Evolutionary conservation across 2,329 filamentous ascomycete species (phyloP), one percentile per base, ranked within the genome.

Genomic region (Paecilomyces niveus): DNA sequence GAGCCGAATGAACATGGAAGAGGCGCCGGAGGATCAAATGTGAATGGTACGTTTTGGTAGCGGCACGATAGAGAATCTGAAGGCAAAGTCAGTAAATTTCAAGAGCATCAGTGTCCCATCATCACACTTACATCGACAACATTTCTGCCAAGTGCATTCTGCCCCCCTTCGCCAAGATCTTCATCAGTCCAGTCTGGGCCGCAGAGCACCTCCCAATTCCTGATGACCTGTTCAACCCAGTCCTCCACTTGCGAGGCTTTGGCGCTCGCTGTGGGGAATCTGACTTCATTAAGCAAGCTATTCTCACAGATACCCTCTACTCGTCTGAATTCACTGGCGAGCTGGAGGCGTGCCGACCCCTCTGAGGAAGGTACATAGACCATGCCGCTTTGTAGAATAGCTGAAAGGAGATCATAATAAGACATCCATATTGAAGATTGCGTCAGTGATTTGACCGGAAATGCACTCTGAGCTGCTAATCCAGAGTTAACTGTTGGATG

Each of bases 41-140:
- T 1, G 94, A 99, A 74, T 99, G 94, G 69, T 94, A 99, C 0
- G 92, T 96, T 73, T 94, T 96, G 9, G 89, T 91, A 7, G 93
- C 90, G 22, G 92, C 90, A 45, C 89, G 88, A 73, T 97, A 99
- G 6, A 99, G 81, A 29, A 92, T 89, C 72, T 94, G 58, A 39
- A 15, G 51, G 45, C n/a, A 55, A 35, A 18, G 55, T 70, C 54
- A 70, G 63, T 54, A 24, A 10, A 53, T 50, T 21, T 13, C 49
- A 35, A 24, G 56, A 53, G 32, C 49, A 53, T 5, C 35, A 32
- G n/a, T 53, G 29, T 29, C 50, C 52, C 39, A 22, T 18, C 18
- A 45, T 9, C 51, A 54, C 52, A 69, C 76, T 66, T 72, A 83
- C 81, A 67, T 87, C 92, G 49, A 99, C 82, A 32, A 95, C 86